These are phyloP conservation scores for Punica granatum DNA, from an alignment of 345 rosid species.

Conservation along the genomic window DNA sequence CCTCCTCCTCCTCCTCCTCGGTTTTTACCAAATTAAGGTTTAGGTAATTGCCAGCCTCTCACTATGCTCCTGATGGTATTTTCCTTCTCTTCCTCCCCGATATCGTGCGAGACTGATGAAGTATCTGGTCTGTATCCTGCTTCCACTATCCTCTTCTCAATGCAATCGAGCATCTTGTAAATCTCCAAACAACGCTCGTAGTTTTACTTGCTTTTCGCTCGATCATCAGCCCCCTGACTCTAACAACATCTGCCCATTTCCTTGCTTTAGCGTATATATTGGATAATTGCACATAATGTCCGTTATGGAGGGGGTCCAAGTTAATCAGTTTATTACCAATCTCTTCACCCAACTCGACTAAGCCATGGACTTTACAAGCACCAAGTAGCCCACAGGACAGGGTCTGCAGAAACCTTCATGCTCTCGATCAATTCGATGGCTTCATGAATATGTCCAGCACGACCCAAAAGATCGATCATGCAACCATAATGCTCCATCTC, in stretches of 20 bases:
- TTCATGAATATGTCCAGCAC: slow-evolving; percentile 23
- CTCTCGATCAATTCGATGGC: slow-evolving; percentile 18
- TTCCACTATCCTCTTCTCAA: slow-evolving; percentile 16
- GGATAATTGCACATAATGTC: slow-evolving; percentile 26
- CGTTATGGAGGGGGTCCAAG: slow-evolving; percentile 18
- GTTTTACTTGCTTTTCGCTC: slow-evolving; percentile 16
- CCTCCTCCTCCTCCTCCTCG: no score
- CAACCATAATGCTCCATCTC: slow-evolving; percentile 30
- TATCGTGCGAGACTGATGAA: slow-evolving; percentile 21
- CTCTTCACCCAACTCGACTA: slow-evolving; percentile 16
- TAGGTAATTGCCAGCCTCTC: slow-evolving; percentile 29
- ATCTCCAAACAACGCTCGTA: slow-evolving; percentile 12
- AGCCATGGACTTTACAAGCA: slow-evolving; percentile 24
- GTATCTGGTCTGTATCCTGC: slow-evolving; percentile 21
- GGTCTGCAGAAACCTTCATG: slow-evolving; percentile 8
- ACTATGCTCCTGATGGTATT: slow-evolving; percentile 20
- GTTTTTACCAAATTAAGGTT: no score
- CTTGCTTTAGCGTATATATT: slow-evolving; percentile 22
- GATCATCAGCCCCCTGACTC: slow-evolving; percentile 18
- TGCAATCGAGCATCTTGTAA: slow-evolving; percentile 18
- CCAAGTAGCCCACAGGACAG: slow-evolving; percentile 22
- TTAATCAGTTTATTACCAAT: slow-evolving; percentile 16
- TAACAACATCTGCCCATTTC: slow-evolving; percentile 21
- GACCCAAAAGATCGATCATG: slow-evolving; percentile 23
- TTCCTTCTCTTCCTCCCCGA: slow-evolving; percentile 26